A percentile compares a stretch with the other conserved stretches of the same genome.
phyloP scores from a whole-genome alignment of 257 asterid species.

The Scutellaria galericulata region DNA sequence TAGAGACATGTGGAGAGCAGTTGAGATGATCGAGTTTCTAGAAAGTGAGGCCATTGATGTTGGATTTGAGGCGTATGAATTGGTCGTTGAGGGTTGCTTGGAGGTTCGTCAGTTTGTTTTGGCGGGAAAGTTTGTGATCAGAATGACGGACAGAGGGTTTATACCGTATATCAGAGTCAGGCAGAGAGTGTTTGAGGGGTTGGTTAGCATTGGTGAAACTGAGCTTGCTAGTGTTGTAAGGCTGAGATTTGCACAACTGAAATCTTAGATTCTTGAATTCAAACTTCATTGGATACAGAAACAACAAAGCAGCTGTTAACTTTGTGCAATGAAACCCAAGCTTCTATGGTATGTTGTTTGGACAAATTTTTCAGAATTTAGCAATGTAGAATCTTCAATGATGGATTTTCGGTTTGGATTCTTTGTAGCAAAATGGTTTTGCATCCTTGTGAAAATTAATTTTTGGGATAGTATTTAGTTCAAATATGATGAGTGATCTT shows the following conservation, averaged over 20 bases:
- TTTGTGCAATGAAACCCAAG: not conserved
- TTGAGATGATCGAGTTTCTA: constrained; percentile 68
- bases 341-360: not conserved
- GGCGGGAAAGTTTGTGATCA: constrained; percentile 50
- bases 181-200: constrained; percentile 68
- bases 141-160: constrained; percentile 58
- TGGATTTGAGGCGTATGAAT: constrained; percentile 72
- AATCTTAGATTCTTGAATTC: constrained; percentile 40
- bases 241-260: constrained; percentile 58
- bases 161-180: constrained; percentile 54
- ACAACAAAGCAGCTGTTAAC: not conserved
- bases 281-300: not conserved
- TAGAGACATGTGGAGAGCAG: constrained; percentile 62
- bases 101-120: constrained; percentile 47
- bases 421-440: not conserved
- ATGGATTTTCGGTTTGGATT: not conserved
- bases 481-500: not conserved
- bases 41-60: constrained; percentile 52
- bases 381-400: not conserved
- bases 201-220: constrained; percentile 61
- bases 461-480: too few relatives aligned
- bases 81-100: constrained; percentile 73
- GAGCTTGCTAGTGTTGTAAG: constrained; percentile 70
- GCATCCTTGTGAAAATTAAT: not conserved
- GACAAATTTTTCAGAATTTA: too few relatives aligned